Percentiles rank a stretch among this genome's conserved stretches.
phyloP scores from a whole-genome alignment of 2,329 filamentous ascomycete genomes.

The Penicillium psychrosexuale region DNA sequence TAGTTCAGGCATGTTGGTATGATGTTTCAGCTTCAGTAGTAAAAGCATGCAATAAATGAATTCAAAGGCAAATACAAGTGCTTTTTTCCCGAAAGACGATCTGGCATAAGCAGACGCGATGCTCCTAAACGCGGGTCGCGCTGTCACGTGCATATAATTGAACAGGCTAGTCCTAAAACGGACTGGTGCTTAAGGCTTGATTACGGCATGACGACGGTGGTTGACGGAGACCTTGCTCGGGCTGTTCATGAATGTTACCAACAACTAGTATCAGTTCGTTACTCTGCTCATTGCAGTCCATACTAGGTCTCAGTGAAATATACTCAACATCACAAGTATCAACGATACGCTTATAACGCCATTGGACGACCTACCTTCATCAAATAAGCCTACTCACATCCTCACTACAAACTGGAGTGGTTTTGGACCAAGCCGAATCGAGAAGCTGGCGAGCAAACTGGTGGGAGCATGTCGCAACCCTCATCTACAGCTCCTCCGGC shows the following conservation, averaged over 20 bases:
- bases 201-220: neutral
- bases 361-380: neutral
- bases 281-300: neutral
- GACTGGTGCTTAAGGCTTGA: neutral
- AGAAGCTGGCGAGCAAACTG: slow-evolving; percentile 20
- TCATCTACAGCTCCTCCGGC: slow-evolving; percentile 46
- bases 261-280: neutral
- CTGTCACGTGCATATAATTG: slow-evolving; percentile 2
- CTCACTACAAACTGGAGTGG: slow-evolving; percentile 40
- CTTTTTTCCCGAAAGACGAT: neutral
- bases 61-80: slow-evolving; percentile 5
- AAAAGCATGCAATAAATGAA: neutral
- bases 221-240: neutral
- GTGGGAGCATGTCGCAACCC: slow-evolving; percentile 39
- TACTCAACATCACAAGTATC: neutral
- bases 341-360: neutral
- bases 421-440: slow-evolving; percentile 35
- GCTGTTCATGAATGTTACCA: neutral
- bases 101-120: neutral
- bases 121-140: neutral
- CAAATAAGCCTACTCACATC: neutral
- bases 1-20: slow-evolving; percentile 47
- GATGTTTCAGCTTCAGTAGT: neutral
- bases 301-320: neutral
- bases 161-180: neutral